Evolutionary conservation across 192 early-diverging fungal genomes (phyloP).

Genomic region (Spinellus fusiger): DNA sequence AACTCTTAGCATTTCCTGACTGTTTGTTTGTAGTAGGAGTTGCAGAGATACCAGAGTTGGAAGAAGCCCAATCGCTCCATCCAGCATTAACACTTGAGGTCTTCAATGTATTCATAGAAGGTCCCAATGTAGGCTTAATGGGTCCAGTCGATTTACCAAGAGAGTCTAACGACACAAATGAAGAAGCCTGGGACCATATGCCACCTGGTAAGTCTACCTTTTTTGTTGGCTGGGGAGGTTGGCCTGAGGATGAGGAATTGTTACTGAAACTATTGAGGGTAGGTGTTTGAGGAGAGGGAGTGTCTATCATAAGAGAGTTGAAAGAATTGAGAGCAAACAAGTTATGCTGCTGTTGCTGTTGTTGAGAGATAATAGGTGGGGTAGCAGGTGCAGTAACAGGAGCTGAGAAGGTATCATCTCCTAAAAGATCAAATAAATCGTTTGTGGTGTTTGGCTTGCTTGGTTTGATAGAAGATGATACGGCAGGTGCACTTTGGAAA

Average conservation of each 20-base stretch:
- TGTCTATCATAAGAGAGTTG: background rate
- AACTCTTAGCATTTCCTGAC: background rate
- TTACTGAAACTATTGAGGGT: background rate
- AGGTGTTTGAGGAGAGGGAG: background rate
- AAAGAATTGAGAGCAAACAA: background rate
- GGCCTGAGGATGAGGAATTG: background rate
- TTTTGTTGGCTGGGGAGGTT: slow-evolving; percentile 20
- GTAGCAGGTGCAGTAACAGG: slow-evolving; percentile 3
- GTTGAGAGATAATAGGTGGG: background rate
- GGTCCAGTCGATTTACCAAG: slow-evolving; percentile 50
- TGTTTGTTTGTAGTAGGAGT: background rate
- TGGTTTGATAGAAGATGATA: slow-evolving; percentile 2
- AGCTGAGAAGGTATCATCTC: slow-evolving; percentile 15
- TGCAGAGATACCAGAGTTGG: background rate
- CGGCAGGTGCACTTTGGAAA: slow-evolving; percentile 55
- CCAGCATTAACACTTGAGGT: slow-evolving; percentile 23
- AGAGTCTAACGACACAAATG: slow-evolving; percentile 66
- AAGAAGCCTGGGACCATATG: slow-evolving; percentile 66
- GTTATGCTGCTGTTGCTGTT: slow-evolving; percentile 8
- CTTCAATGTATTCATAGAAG: slow-evolving; percentile 52
- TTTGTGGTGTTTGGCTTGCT: slow-evolving; percentile 16
- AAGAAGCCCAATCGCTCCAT: slow-evolving; percentile 28
- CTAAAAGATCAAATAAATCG: slow-evolving; percentile 28
- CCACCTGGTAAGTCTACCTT: slow-evolving; percentile 35
- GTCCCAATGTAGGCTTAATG: slow-evolving; percentile 33